Evolutionary conservation across 768 basidiomycete species (phyloP), one percentile per base, ranked within the genome.

Genomic region (Leccinum truebloodii): DNA sequence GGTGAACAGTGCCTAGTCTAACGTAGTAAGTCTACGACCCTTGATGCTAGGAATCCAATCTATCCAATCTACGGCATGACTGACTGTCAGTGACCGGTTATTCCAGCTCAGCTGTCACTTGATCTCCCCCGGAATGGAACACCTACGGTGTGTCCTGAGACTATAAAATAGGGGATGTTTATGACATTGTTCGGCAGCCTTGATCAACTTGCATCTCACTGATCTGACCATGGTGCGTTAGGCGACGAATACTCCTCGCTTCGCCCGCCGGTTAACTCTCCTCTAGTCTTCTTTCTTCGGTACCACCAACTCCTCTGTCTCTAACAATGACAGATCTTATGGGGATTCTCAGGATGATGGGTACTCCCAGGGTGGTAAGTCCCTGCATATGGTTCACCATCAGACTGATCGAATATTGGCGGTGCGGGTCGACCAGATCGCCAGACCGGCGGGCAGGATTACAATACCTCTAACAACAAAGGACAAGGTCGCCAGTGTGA

Each of bases 221-320:
- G 53, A 58, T 60, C 35, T 57, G 22, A 55, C 37, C 60, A 73
- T 73, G 72, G 72, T 73, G 62, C 55, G 71, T 52, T 22, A 16
- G 34, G 8, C n/a, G 32, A 26, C 24, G 4, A n/a, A 30, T 28
- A 0, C 34, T 13, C 4, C 12, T 28, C 30, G 2, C 26, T n/a
- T 30, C 13, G 13, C 44, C 20, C 10, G 13, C 44, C 20, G 3
- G 16, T 44, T 61, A 34, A 63, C 13, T 32, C 35, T 22, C 24
- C 12, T 28, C 55, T 35, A 88, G 90, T 35, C 12, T 13, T 89
- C 90, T 59, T 81, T 92, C 67, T 80, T 90, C 39, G 84, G 83
- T 60, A 71, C 92, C 65, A 5, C 32, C 32, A 32, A 41, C 18
- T n/a, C 13, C 39, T 41, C 18, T n/a, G 39, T 1, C 86, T 85